Evolutionary conservation across 2,329 filamentous ascomycete species (phyloP).

Genomic region (Calonectria pseudoturangicola): DNA sequence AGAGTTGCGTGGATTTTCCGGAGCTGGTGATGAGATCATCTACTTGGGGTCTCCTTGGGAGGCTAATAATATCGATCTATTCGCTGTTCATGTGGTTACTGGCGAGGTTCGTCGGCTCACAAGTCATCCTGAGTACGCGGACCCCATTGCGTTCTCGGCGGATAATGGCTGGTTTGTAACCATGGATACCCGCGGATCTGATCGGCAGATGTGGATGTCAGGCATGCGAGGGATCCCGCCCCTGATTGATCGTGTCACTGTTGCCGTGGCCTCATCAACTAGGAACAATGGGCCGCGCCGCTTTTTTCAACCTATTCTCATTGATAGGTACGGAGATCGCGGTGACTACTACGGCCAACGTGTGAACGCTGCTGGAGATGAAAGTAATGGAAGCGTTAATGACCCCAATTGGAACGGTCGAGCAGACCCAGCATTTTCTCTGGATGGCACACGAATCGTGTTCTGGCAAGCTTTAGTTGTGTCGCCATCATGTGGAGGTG

Average conservation of each 20-base stretch:
- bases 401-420: slow-evolving; percentile 69
- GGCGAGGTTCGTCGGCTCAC: slow-evolving; percentile 65
- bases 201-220: slow-evolving; percentile 64
- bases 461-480: slow-evolving; percentile 64
- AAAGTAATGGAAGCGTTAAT: slow-evolving; percentile 60
- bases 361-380: slow-evolving; percentile 62
- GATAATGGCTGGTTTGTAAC: slow-evolving; percentile 65
- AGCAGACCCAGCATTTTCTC: slow-evolving; percentile 65
- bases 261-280: slow-evolving; percentile 60
- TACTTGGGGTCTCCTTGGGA: slow-evolving; percentile 64
- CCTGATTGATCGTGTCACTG: slow-evolving; percentile 61
- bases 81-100: slow-evolving; percentile 62
- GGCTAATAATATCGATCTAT: slow-evolving; percentile 67
- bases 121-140: slow-evolving; percentile 65
- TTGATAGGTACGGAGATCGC: slow-evolving; percentile 67
- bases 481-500: slow-evolving; percentile 64
- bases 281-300: slow-evolving; percentile 67
- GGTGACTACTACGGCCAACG: slow-evolving; percentile 65
- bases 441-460: slow-evolving; percentile 64
- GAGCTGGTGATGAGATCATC: slow-evolving; percentile 62
- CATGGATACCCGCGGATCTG: slow-evolving; percentile 64
- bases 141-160: slow-evolving; percentile 64
- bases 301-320: slow-evolving; percentile 67
- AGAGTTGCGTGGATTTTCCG: slow-evolving; percentile 67
- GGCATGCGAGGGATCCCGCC: slow-evolving; percentile 65